Base-by-base conservation (phyloP, 2,329 filamentous ascomycete genomes). In the Aspergillus piperis region DNA sequence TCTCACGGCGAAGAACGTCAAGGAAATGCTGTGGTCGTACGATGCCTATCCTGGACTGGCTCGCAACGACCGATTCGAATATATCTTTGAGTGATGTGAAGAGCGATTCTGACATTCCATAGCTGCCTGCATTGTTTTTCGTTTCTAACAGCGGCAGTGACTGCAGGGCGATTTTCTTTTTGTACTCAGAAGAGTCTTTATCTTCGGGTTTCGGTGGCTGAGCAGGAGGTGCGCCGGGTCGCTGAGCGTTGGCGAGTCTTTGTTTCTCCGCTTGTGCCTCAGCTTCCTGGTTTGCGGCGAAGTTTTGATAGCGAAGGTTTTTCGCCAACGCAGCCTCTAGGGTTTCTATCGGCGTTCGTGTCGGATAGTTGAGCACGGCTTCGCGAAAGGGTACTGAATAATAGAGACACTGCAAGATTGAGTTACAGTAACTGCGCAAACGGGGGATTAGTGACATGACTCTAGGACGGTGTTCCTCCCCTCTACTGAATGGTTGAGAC, bases 21-120 rank as follows among this genome's bases (percentile, higher is more conserved):
- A 99, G 82, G 65, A 99, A 97, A 63, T 93, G 89, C 70, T 94
- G 89, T 1, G 95, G 95, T 71, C 93, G 96, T 44, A 98, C 84
- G 10, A 99, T 92, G 15, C 95, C 95, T 6, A 91, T 95, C 58
- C 92, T 88, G 42, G 90, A 90, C 62, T 86, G 82, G 74, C 91
- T 92, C 55, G 89, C 88, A 58, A 96, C 91, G 55, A 98, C 83
- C 0, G 93, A 90, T 75, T 95, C 89, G 73, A 99, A 99, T 13
- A 99, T 96, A 75, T 99, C 95, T 78, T 97, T 96, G 56, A 99
- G 80, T 0, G 92, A 92, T 0, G 94, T 96, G 73, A 98, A 99
- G 3, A 96, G 88, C 62, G 91, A 96, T 73, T 98, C 94, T 52
- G 91, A 87, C 93, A 98, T 97, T 68, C 90, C 91, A 72, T 97